A percentile compares a stretch with the other conserved stretches of the same genome.
Evolutionary conservation across 2,329 filamentous ascomycete genomes (phyloP).

Genomic region (Claviceps monticola): DNA sequence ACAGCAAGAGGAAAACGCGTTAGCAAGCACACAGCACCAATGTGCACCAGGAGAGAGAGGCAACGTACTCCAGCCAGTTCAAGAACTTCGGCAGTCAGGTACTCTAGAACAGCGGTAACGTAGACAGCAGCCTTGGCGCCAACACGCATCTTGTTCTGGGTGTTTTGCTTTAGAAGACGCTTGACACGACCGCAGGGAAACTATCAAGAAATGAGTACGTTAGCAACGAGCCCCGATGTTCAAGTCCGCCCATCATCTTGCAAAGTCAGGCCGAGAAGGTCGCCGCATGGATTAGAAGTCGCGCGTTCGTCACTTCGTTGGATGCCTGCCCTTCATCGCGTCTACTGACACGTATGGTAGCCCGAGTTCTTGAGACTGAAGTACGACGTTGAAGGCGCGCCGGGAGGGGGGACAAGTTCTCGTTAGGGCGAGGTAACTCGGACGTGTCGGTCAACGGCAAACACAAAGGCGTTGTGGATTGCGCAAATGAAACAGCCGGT

Average conservation of each 20-base stretch:
- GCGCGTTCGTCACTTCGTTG: background rate
- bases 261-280: background rate
- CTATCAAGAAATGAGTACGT: slow-evolving; percentile 29
- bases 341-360: too few species aligned
- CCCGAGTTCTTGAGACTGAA: background rate
- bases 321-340: background rate
- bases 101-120: slow-evolving; percentile 94
- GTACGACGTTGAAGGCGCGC: background rate
- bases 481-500: background rate
- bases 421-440: background rate
- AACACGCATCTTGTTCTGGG: slow-evolving; percentile 99
- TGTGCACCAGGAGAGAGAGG: background rate
- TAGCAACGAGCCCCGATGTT: background rate
- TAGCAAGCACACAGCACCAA: background rate
- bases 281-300: background rate
- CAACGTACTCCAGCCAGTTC: slow-evolving; percentile 73
- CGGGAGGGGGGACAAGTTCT: background rate
- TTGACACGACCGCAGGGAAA: slow-evolving; percentile 99
- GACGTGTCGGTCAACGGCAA: background rate
- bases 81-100: slow-evolving; percentile 93
- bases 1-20: background rate
- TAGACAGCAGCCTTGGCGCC: slow-evolving; percentile 98
- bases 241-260: background rate
- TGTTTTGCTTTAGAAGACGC: slow-evolving; percentile 98
- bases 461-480: background rate